Percentiles rank a stretch among this genome's conserved stretches.
phyloP scores from a whole-genome alignment of 176 grass and related monocot genomes.

The Pontederia paniculata region DNA sequence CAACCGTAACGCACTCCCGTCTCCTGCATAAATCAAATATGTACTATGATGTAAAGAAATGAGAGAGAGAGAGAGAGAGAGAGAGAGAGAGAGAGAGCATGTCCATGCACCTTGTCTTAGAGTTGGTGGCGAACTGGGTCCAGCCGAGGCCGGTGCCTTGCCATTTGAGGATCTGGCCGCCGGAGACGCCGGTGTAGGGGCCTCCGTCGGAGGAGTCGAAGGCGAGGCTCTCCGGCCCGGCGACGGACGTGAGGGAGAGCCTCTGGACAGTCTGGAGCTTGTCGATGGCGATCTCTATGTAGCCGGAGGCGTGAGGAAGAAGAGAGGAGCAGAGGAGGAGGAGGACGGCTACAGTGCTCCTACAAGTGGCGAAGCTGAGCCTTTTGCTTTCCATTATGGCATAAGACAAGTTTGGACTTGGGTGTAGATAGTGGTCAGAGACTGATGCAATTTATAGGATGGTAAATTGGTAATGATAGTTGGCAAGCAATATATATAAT shows the following conservation, averaged over 20 bases:
- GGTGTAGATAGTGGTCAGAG: too few relatives aligned
- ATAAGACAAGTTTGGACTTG: too few relatives aligned
- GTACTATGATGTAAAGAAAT: too few relatives aligned
- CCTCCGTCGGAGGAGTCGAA: conserved; percentile 61
- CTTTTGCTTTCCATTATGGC: too few relatives aligned
- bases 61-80: too few relatives aligned
- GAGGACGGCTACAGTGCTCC: not conserved
- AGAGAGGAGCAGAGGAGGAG: conserved; percentile 3
- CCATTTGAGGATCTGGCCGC: conserved; percentile 73
- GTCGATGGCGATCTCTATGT: conserved; percentile 37
- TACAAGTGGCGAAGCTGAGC: too few relatives aligned
- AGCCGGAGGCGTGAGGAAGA: conserved; percentile 8
- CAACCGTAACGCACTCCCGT: not conserved
- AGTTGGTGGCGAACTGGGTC: conserved; percentile 63
- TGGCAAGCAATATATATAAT: too few relatives aligned
- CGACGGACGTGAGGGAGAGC: conserved; percentile 25
- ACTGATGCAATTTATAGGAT: too few relatives aligned
- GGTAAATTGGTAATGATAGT: too few relatives aligned
- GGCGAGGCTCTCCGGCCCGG: conserved; percentile 83
- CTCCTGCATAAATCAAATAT: too few relatives aligned
- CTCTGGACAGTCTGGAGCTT: conserved; percentile 16
- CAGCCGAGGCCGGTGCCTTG: conserved; percentile 30
- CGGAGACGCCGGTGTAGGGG: conserved; percentile 75
- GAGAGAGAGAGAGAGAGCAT: too few relatives aligned
- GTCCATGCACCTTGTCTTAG: conserved; percentile 20